Evolutionary conservation across 805 yeast genomes (phyloP).

Genomic region (Komagataella ulmi): DNA sequence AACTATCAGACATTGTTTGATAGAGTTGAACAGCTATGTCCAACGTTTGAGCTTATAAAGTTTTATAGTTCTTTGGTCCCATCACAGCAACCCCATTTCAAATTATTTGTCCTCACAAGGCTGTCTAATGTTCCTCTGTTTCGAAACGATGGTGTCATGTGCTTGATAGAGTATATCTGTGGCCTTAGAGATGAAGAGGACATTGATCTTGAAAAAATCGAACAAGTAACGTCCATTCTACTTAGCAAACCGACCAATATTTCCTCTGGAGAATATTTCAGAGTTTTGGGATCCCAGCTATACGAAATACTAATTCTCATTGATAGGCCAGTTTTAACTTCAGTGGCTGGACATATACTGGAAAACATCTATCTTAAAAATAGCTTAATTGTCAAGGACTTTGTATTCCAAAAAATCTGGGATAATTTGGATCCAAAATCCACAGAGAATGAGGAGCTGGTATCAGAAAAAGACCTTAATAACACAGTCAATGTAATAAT

Average conservation of each 20-base stretch:
- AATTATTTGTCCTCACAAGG: slow-evolving; percentile 28
- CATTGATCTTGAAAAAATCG: slow-evolving; percentile 50
- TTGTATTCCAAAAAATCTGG: slow-evolving; percentile 41
- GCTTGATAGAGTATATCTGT: slow-evolving; percentile 62
- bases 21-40: slow-evolving; percentile 28
- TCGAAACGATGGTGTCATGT: slow-evolving; percentile 42
- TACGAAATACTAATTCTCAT: slow-evolving; percentile 42
- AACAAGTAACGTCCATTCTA: slow-evolving; percentile 53
- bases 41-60: slow-evolving; percentile 55
- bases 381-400: slow-evolving; percentile 38
- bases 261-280: slow-evolving; percentile 35
- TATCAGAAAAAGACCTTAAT: slow-evolving; percentile 35
- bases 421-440: slow-evolving; percentile 22
- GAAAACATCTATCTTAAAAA: slow-evolving; percentile 38
- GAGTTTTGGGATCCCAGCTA: slow-evolving; percentile 49
- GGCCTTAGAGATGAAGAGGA: slow-evolving; percentile 69
- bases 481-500: slow-evolving; percentile 53
- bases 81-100: slow-evolving; percentile 31
- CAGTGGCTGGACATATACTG: slow-evolving; percentile 42
- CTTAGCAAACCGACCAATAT: slow-evolving; percentile 46
- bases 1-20: slow-evolving; percentile 6
- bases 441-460: slow-evolving; percentile 11
- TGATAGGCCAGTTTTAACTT: slow-evolving; percentile 46
- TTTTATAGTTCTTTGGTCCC: slow-evolving; percentile 45
- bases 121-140: slow-evolving; percentile 41